Conservation (phyloP, 192 early-diverging fungal species). For the Nowakowskiella sp. region DNA sequence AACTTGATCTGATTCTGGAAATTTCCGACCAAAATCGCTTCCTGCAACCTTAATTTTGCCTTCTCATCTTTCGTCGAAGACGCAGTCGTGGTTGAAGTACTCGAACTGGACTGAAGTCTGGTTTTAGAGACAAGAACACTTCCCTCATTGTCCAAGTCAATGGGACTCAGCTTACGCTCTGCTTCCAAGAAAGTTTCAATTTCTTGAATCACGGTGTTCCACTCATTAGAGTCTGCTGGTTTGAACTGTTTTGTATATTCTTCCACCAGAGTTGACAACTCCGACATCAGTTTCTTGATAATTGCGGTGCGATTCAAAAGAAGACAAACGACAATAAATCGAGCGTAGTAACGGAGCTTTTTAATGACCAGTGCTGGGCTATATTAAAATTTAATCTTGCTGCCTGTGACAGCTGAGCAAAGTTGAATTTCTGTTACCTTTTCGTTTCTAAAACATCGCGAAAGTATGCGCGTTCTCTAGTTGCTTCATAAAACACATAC, state of each 20-base stretch:
- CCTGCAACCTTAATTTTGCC: slow-evolving; percentile 65
- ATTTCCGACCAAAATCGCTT: slow-evolving; percentile 94
- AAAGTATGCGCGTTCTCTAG: slow-evolving; percentile 90
- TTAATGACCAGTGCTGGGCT: slow-evolving; percentile 91
- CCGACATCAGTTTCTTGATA: slow-evolving; percentile 74
- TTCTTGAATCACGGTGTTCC: slow-evolving; percentile 54
- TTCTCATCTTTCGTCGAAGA: slow-evolving; percentile 58
- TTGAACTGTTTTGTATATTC: slow-evolving; percentile 81
- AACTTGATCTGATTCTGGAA: slow-evolving; percentile 95
- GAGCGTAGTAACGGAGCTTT: slow-evolving; percentile 93
- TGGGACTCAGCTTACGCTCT: slow-evolving; percentile 68
- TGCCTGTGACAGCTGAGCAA: not conserved
- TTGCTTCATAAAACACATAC: slow-evolving; percentile 93
- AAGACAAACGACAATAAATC: slow-evolving; percentile 92
- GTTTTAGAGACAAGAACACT: slow-evolving; percentile 38
- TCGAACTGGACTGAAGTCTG: slow-evolving; percentile 48
- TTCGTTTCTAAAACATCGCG: slow-evolving; percentile 87
- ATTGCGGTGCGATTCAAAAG: slow-evolving; percentile 74
- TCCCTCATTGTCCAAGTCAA: slow-evolving; percentile 37
- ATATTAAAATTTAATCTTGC: slow-evolving; percentile 1
- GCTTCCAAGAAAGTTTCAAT: slow-evolving; percentile 74
- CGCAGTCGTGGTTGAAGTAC: too few relatives aligned
- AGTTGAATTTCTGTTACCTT: slow-evolving; percentile 50
- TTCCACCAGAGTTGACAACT: slow-evolving; percentile 75
- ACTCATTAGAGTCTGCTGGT: slow-evolving; percentile 83